Evolutionary conservation across 805 yeast species (phyloP).

Genomic region (Torulaspora indica): DNA sequence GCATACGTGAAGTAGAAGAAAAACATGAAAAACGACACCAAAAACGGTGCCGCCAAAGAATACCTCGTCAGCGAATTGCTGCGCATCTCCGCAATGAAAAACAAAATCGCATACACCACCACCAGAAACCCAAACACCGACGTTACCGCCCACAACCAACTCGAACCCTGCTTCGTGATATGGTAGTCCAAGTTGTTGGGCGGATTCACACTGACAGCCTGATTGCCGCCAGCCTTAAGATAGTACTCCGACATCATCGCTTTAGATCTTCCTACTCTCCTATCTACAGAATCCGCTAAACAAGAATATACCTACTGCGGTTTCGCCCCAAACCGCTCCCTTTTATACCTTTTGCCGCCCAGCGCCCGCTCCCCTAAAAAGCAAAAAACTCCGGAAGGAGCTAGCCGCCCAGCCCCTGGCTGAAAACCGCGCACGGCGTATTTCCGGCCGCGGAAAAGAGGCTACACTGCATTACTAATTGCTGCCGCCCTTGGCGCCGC

Average conservation of each 20-base stretch:
- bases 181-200: conserved; percentile 45
- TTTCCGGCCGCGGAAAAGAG: not conserved
- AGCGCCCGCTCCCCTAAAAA: conserved; percentile 2
- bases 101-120: conserved; percentile 12
- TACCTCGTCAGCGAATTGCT: conserved; percentile 15
- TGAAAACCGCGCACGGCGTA: not conserved
- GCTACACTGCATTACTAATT: not conserved
- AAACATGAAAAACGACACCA: conserved; percentile 38
- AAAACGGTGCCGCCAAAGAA: conserved; percentile 31
- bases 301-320: too few relatives aligned
- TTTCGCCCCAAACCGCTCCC: not conserved
- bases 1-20: conserved; percentile 44
- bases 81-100: conserved; percentile 15
- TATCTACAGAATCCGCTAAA: not conserved
- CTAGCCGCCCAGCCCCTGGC: conserved; percentile 2
- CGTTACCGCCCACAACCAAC: conserved; percentile 65
- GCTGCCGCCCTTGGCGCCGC: not conserved
- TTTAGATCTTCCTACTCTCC: not conserved
- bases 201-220: conserved; percentile 44
- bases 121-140: conserved; percentile 25
- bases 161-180: conserved; percentile 55
- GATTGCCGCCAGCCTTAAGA: conserved; percentile 28
- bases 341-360: conserved; percentile 6
- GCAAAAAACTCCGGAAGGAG: conserved; percentile 2
- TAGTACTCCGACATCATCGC: not conserved